A percentile compares a stretch with the other conserved stretches of the same genome.
Conservation (phyloP, 345 rosid species). For the Turritis glabra region DNA sequence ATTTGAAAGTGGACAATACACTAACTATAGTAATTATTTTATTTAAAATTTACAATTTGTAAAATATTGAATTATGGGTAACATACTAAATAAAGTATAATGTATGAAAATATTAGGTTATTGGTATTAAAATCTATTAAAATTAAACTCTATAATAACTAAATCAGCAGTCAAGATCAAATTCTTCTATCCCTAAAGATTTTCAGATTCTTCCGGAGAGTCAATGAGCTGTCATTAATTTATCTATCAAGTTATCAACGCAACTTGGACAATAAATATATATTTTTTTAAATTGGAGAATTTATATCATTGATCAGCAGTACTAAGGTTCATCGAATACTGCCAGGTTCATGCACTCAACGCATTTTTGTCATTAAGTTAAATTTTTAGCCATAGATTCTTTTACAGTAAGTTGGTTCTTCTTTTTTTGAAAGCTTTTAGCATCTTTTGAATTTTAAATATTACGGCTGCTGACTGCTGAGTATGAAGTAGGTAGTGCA, state of each 20-base stretch:
- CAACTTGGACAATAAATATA: conserved; percentile 30
- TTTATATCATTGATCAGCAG: conserved; percentile 18
- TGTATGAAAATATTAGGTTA: not conserved
- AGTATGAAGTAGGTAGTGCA: not conserved
- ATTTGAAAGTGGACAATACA: not conserved
- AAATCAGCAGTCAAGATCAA: not conserved
- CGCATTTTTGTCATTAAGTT: conserved; percentile 27
- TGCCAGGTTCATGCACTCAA: conserved; percentile 31
- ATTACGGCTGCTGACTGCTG: not conserved
- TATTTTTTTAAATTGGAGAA: not conserved
- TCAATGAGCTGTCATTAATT: conserved; percentile 26
- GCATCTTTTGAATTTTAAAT: not conserved
- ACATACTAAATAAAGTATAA: not conserved
- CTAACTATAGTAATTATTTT: not conserved
- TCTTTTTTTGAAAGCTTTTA: not conserved
- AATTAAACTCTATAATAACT: not conserved
- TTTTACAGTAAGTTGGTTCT: not conserved
- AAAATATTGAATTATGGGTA: not conserved
- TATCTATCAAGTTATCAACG: conserved; percentile 26
- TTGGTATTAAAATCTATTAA: not conserved
- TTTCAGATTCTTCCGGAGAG: conserved; percentile 16
- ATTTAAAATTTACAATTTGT: too few species aligned
- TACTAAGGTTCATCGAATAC: conserved; percentile 28
- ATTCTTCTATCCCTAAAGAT: not conserved
- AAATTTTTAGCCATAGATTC: conserved; percentile 10